Conservation (phyloP, 148 eudicot genomes). For the Linanthus parryae region DNA sequence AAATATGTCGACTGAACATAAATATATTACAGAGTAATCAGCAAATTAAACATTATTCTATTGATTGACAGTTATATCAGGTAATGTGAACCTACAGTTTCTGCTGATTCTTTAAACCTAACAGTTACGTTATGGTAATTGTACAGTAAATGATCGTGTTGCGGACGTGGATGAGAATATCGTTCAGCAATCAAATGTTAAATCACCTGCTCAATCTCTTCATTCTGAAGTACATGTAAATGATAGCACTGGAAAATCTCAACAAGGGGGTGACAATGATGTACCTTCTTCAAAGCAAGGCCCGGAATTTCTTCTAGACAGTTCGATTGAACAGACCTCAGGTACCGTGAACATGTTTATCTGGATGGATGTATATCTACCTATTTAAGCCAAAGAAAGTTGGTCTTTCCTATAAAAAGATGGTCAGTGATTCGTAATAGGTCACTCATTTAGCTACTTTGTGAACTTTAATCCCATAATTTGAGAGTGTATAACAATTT, state of each 20-base stretch:
- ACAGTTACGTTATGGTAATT: neutral
- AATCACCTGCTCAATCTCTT: slow-evolving; percentile 6
- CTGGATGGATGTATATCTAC: too few species aligned
- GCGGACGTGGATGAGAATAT: slow-evolving; percentile 2
- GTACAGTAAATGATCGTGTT: slow-evolving; percentile 14
- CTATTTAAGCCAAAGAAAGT: too few species aligned
- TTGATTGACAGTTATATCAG: too few species aligned
- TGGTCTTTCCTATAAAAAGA: too few species aligned
- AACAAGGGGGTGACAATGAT: slow-evolving; percentile 7
- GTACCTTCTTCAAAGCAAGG: slow-evolving; percentile 15
- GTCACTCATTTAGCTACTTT: too few species aligned
- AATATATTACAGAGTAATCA: too few species aligned
- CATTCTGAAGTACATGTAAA: slow-evolving; percentile 1
- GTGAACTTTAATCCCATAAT: too few species aligned
- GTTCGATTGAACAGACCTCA: neutral
- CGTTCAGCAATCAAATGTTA: slow-evolving; percentile 6
- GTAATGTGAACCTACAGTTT: too few species aligned
- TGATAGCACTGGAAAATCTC: neutral
- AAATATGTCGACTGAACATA: too few species aligned
- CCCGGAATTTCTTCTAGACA: slow-evolving; percentile 3
- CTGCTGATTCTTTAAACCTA: neutral
- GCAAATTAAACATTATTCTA: too few species aligned
- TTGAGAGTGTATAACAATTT: too few species aligned
- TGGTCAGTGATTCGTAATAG: too few species aligned
- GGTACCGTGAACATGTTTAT: slow-evolving; percentile 20